phyloP scores from a whole-genome alignment of 2,329 filamentous ascomycete species.

The Trichoderma breve region DNA sequence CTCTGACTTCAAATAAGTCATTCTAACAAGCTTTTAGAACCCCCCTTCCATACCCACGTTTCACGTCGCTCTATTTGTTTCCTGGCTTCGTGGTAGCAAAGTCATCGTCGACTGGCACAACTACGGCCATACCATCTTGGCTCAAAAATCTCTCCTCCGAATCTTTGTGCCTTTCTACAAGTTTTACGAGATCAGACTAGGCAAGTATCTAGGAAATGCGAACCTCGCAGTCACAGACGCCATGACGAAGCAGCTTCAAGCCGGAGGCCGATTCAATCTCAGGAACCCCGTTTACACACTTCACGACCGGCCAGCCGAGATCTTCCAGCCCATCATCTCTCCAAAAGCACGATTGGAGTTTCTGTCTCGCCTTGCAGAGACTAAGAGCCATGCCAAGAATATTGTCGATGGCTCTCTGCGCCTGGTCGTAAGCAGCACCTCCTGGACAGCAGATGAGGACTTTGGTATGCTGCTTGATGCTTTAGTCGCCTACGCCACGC shows the following conservation, averaged over 20 bases:
- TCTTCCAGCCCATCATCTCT: constrained; percentile 70
- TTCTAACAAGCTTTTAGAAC: constrained; percentile 55
- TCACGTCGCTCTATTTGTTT: constrained; percentile 68
- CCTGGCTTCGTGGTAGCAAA: constrained; percentile 72
- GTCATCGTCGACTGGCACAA: constrained; percentile 98
- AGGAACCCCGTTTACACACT: constrained; percentile 65
- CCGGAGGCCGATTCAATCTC: constrained; percentile 60
- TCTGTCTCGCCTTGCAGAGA: constrained; percentile 64
- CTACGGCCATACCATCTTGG: constrained; percentile 93
- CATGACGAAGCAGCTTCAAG: constrained; percentile 73
- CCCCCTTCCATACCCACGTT: constrained; percentile 93
- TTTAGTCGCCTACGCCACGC: constrained; percentile 68
- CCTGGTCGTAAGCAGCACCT: constrained; percentile 88
- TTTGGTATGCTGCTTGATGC: constrained; percentile 85
- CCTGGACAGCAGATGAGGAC: constrained; percentile 96
- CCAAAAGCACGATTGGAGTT: constrained; percentile 53
- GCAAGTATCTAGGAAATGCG: constrained; percentile 62
- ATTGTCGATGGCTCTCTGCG: constrained; percentile 59
- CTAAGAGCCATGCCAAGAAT: constrained; percentile 55
- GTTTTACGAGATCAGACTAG: constrained; percentile 73
- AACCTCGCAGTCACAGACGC: constrained; percentile 88
- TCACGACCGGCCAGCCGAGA: constrained; percentile 80
- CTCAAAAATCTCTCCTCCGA: constrained; percentile 58
- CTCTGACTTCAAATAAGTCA: neutral
- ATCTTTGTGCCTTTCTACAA: constrained; percentile 76